Evolutionary conservation across 306 rosid species (phyloP), one percentile per base, ranked within the genome.

Genomic region (Inga laurina): DNA sequence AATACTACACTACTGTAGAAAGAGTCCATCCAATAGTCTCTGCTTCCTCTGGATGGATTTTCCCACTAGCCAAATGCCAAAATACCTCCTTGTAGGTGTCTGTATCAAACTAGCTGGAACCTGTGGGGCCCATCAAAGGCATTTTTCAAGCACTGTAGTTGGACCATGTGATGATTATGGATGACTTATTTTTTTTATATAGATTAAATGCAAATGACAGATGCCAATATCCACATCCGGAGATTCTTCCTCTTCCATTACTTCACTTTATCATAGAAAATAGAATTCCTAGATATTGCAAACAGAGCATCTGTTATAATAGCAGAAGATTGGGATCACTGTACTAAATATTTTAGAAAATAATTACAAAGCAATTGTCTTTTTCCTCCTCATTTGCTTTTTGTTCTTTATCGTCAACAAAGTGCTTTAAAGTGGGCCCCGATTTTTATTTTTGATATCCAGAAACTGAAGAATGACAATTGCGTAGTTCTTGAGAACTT

Each of bases 291-390:
- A 75, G 72, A 79, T 39, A 73, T 57, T 65, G 75, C 51, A 52
- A 79, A 68, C 77, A 81, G 65, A 74, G 82, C 19, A 74, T 54
- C 84, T 84, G 86, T 77, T 65, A 48, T 5, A 54, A 46, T 48
- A 11, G 57, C 80, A 85, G 76, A 64, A 34, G 81, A 86, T 85
- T 78, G 91, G 79, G 86, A 41, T 72, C 65, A 76, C 74, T 72
- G 75, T 65, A 30, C 39, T 21, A 65, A 51, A 35, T 52, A 15
- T 67, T 67, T 67, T 67, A 61, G 15, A 61, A 24, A 74, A 68
- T 68, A 24, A 68, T 34, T 61, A 66, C 44, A 70, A 30, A 74
- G 19, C 56, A 59, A 35, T 16, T 65, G 85, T 74, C 86, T 66
- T 76, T 77, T 1, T 14, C 30, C 59, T 27, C 70, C 54, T 22